Conservation (phyloP, 1,284 basidiomycete species). For the Cronartium ribicola region DNA sequence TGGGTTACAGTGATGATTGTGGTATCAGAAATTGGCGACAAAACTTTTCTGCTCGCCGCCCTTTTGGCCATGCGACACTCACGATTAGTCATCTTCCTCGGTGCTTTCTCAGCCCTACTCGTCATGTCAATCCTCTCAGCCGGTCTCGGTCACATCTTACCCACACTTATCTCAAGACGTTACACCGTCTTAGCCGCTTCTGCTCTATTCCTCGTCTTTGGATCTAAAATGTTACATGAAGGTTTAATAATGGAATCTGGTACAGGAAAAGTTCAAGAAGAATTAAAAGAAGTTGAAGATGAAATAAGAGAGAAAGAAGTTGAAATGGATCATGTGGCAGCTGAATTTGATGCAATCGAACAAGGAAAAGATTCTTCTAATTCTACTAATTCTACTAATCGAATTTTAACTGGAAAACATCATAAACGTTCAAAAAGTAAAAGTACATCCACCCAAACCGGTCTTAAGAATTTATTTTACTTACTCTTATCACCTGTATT, state of each 20-base stretch:
- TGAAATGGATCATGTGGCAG: conserved; percentile 52
- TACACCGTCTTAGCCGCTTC: conserved; percentile 52
- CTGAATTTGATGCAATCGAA: conserved; percentile 22
- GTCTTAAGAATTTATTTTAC: conserved; percentile 73
- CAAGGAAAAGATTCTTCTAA: conserved; percentile 1
- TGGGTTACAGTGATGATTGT: conserved; percentile 26
- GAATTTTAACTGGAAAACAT: conserved; percentile 19
- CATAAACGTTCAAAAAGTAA: conserved; percentile 17
- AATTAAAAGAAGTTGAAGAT: conserved; percentile 52
- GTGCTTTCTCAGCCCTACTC: conserved; percentile 79
- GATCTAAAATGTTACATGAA: conserved; percentile 34
- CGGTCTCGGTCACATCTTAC: conserved; percentile 76
- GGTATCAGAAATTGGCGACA: conserved; percentile 68
- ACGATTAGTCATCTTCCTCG: conserved; percentile 75
- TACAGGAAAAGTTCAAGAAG: conserved; percentile 54
- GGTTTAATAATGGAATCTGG: conserved; percentile 26
- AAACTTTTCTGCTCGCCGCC: conserved; percentile 94
- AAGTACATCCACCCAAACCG: conserved; percentile 46
- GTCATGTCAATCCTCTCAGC: conserved; percentile 91
- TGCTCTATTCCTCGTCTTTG: conserved; percentile 37
- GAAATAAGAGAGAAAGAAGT: conserved; percentile 50
- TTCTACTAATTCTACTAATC: neutral
- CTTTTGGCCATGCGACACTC: conserved; percentile 94
- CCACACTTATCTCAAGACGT: conserved; percentile 67
- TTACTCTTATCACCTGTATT: conserved; percentile 86